These are phyloP conservation scores for Cladophialophora carrionii DNA, from an alignment of 2,329 filamentous ascomycete genomes.

Conservation along the genomic window DNA sequence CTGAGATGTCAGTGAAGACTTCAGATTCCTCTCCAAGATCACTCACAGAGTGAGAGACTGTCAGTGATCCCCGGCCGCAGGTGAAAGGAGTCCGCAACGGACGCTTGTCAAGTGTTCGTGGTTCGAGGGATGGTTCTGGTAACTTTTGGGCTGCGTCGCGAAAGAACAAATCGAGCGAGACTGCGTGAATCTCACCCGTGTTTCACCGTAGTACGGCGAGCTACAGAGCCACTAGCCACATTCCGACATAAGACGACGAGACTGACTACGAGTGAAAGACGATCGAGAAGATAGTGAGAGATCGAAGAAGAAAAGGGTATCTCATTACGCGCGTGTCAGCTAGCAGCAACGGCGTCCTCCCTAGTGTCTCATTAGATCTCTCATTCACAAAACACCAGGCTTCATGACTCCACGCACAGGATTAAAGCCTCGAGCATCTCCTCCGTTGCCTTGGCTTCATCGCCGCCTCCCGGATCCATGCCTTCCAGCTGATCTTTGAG, in stretches of 20 bases:
- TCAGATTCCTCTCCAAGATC: constrained; percentile 28
- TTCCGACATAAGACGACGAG: neutral
- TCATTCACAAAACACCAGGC: constrained; percentile 19
- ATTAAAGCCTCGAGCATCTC: constrained; percentile 69
- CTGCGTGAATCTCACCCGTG: neutral
- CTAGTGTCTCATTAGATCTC: constrained; percentile 20
- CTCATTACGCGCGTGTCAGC: constrained; percentile 22
- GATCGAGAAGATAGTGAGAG: neutral
- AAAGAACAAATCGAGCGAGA: constrained; percentile 8
- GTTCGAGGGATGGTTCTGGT: constrained; percentile 6
- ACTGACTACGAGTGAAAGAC: neutral
- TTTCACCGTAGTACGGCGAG: neutral
- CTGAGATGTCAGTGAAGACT: constrained; percentile 37
- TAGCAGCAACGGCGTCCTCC: constrained; percentile 19
- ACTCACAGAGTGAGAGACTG: constrained; percentile 22
- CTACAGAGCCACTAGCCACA: neutral
- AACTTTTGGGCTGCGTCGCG: constrained; percentile 9
- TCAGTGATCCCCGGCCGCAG: constrained; percentile 9
- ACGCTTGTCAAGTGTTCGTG: constrained; percentile 1
- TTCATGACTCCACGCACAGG: constrained; percentile 47
- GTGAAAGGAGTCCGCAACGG: constrained; percentile 6
- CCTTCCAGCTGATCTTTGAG: constrained; percentile 69
- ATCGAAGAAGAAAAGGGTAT: constrained; percentile 12
- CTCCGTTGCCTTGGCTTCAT: constrained; percentile 58
- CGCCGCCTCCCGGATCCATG: constrained; percentile 58